These are phyloP conservation scores for Ceratocystis papillata DNA, from an alignment of 2,329 filamentous ascomycete genomes.

Conservation along the genomic window DNA sequence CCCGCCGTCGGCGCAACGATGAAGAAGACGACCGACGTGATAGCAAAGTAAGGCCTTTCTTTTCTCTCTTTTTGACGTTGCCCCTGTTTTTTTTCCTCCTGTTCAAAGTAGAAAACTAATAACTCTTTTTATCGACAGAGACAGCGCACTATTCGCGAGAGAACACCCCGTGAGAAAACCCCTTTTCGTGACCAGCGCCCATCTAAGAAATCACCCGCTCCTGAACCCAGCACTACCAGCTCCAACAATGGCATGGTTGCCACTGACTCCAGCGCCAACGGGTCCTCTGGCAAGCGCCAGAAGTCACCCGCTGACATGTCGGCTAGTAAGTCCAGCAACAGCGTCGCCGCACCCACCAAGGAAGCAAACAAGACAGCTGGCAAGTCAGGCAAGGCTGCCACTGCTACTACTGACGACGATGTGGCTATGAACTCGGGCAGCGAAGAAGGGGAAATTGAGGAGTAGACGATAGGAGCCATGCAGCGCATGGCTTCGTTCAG, in stretches of 20 bases:
- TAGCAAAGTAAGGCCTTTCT: slow-evolving; percentile 45
- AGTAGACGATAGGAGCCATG: slow-evolving; percentile 32
- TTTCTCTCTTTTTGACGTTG: slow-evolving; percentile 22
- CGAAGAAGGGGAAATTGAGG: slow-evolving; percentile 96
- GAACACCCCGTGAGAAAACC: slow-evolving; percentile 46
- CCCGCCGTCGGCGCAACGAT: slow-evolving; percentile 61
- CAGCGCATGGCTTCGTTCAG: background rate
- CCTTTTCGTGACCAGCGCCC: slow-evolving; percentile 46
- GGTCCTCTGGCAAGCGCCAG: slow-evolving; percentile 18
- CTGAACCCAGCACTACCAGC: slow-evolving; percentile 26
- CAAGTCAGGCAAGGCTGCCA: background rate
- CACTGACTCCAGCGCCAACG: slow-evolving; percentile 35
- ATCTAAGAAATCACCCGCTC: slow-evolving; percentile 30
- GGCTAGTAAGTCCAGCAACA: background rate
- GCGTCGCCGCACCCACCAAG: background rate
- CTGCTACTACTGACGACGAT: slow-evolving; percentile 17
- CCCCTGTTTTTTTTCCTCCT: background rate
- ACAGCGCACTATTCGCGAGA: slow-evolving; percentile 29
- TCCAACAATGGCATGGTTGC: slow-evolving; percentile 34
- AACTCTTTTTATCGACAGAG: slow-evolving; percentile 35
- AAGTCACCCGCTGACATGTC: slow-evolving; percentile 18
- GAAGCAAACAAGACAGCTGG: background rate
- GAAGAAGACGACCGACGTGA: slow-evolving; percentile 65
- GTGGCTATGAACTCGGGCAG: slow-evolving; percentile 62
- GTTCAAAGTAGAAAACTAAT: background rate